phyloP scores from a whole-genome alignment of 1,284 basidiomycete species.

The Dichomitus squalens region DNA sequence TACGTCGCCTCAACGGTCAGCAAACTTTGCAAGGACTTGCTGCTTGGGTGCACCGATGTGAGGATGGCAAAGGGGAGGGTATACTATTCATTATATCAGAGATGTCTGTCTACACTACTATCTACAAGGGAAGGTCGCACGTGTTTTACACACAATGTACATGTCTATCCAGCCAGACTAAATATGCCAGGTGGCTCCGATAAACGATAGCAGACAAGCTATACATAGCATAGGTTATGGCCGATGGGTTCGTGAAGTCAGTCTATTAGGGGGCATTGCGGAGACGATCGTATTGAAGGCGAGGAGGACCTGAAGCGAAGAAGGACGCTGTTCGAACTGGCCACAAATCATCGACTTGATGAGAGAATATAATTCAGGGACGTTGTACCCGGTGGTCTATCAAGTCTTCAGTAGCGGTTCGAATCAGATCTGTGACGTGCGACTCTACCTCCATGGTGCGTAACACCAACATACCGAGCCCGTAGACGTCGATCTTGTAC shows the following conservation, averaged over 20 bases:
- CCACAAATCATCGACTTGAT: constrained; percentile 58
- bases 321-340: constrained; percentile 52
- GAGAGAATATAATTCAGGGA: constrained; percentile 58
- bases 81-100: too few relatives aligned
- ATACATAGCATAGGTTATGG: too few relatives aligned
- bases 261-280: constrained; percentile 36
- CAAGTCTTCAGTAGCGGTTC: neutral
- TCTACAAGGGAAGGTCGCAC: too few relatives aligned
- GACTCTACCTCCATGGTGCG: constrained; percentile 60
- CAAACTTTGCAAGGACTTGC: too few relatives aligned
- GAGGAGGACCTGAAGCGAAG: constrained; percentile 46
- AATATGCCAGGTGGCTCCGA: too few relatives aligned
- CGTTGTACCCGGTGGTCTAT: constrained; percentile 55
- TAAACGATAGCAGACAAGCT: too few relatives aligned
- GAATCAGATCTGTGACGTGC: neutral
- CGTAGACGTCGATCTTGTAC: constrained; percentile 74
- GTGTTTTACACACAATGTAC: too few relatives aligned
- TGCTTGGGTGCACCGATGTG: too few relatives aligned
- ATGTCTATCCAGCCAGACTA: too few relatives aligned
- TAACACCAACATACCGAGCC: constrained; percentile 62
- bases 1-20: too few relatives aligned
- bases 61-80: too few relatives aligned
- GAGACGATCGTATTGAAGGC: constrained; percentile 51
- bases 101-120: too few relatives aligned
- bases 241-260: constrained; percentile 23